phyloP scores from a whole-genome alignment of 345 rosid genomes.

The Mangifera indica region DNA sequence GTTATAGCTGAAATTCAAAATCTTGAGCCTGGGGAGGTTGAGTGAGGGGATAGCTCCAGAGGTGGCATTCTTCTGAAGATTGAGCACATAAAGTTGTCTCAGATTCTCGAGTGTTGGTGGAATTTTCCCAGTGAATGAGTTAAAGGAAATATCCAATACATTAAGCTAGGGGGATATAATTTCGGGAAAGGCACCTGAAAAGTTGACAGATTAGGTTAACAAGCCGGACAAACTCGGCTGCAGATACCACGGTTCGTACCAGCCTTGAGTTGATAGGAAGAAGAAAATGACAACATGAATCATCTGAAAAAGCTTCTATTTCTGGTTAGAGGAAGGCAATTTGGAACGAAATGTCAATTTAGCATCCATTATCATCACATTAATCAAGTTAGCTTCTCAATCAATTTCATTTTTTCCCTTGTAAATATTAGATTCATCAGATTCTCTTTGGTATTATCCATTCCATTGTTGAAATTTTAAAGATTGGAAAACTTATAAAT shows the following conservation, averaged over 20 bases:
- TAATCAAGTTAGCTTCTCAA: too few species aligned
- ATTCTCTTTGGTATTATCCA: too few species aligned
- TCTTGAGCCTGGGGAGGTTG: slow-evolving; percentile 46
- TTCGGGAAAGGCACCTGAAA: slow-evolving; percentile 49
- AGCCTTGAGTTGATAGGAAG: background rate
- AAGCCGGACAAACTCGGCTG: slow-evolving; percentile 10
- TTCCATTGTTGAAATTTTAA: background rate
- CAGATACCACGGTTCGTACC: background rate
- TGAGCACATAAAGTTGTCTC: slow-evolving; percentile 37
- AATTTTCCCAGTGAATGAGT: slow-evolving; percentile 59
- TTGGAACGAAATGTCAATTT: background rate
- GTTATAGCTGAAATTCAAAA: slow-evolving; percentile 60
- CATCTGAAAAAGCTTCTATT: background rate
- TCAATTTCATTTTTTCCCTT: too few species aligned
- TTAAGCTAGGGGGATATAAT: slow-evolving; percentile 42
- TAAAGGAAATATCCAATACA: slow-evolving; percentile 63
- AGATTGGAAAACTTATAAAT: background rate
- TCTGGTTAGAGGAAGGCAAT: background rate
- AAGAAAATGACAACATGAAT: background rate
- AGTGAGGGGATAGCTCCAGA: slow-evolving; percentile 49
- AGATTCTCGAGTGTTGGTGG: slow-evolving; percentile 42
- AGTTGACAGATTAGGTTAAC: slow-evolving; percentile 28
- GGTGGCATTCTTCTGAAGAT: slow-evolving; percentile 55
- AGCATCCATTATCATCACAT: too few species aligned
- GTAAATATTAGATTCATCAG: too few species aligned